Evolutionary conservation across 768 basidiomycete genomes (phyloP).

Genomic region (Hygrocybe coccinea): DNA sequence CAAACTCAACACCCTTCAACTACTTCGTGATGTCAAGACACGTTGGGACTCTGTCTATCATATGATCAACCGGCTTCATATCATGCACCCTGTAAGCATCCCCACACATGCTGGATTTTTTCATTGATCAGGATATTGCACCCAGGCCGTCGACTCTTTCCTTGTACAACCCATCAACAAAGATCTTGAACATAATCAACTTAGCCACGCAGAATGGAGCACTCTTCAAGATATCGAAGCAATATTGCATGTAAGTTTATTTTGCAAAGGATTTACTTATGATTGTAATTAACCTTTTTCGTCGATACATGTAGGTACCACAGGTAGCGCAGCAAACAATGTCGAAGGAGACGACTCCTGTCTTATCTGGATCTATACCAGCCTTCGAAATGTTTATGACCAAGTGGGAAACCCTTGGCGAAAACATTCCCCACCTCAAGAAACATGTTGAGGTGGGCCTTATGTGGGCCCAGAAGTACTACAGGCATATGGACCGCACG

Average conservation of each 20-base stretch:
- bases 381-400: constrained; percentile 18
- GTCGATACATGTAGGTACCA: background rate
- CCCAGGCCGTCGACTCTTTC: constrained; percentile 7
- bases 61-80: constrained; percentile 13
- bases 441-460: constrained; percentile 1
- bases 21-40: constrained; percentile 14
- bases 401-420: constrained; percentile 9
- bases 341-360: constrained; percentile 15
- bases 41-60: constrained; percentile 13
- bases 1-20: background rate
- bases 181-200: constrained; percentile 3
- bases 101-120: background rate
- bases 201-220: constrained; percentile 11
- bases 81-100: constrained; percentile 11
- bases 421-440: background rate
- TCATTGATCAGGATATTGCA: too few relatives aligned
- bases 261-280: too few relatives aligned
- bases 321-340: constrained; percentile 14
- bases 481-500: constrained; percentile 7
- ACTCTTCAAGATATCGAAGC: constrained; percentile 11
- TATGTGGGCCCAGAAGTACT: constrained; percentile 1
- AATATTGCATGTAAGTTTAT: background rate
- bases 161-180: constrained; percentile 4
- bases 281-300: too few relatives aligned
- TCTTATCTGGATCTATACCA: constrained; percentile 17